Conservation (phyloP, 2,329 filamentous ascomycete genomes). For the Stachybotrys chartarum region DNA sequence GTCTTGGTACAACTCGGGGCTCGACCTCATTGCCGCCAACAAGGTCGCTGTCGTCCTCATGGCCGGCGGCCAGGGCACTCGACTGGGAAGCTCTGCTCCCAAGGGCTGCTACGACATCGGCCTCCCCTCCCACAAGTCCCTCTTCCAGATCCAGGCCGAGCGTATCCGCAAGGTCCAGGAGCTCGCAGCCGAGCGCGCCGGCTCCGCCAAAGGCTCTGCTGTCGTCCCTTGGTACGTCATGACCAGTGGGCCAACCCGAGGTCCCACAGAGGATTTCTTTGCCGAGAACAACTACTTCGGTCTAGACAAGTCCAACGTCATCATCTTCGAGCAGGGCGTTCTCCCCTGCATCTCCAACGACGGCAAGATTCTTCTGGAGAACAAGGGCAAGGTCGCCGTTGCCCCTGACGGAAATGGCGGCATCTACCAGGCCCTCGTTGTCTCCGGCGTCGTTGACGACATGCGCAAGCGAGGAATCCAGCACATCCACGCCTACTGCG, state of each 20-base stretch:
- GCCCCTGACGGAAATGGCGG: constrained; percentile 97
- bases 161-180: constrained; percentile 80
- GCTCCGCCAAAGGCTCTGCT: constrained; percentile 31
- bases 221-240: constrained; percentile 98
- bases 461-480: constrained; percentile 84
- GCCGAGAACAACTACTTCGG: constrained; percentile 87
- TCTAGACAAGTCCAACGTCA: constrained; percentile 73
- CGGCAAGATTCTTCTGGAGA: constrained; percentile 91
- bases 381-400: constrained; percentile 83
- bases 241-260: constrained; percentile 91
- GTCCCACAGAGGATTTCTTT: constrained; percentile 91
- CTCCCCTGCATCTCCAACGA: constrained; percentile 96
- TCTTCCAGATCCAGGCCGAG: constrained; percentile 98
- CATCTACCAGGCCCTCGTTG: constrained; percentile 85
- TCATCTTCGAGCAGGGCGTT: constrained; percentile 95
- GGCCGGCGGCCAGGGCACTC: constrained; percentile 94
- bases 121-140: constrained; percentile 82
- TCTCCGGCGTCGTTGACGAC: constrained; percentile 73
- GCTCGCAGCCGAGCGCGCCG: constrained; percentile 62
- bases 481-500: constrained; percentile 96
- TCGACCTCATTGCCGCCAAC: constrained; percentile 73
- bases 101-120: constrained; percentile 98
- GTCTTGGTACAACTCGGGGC: constrained; percentile 74
- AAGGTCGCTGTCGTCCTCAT: constrained; percentile 85
- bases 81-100: constrained; percentile 86